Evolutionary conservation across 73 alveolate species (phyloP).

Genomic region (Tetrahymena thermophila): DNA sequence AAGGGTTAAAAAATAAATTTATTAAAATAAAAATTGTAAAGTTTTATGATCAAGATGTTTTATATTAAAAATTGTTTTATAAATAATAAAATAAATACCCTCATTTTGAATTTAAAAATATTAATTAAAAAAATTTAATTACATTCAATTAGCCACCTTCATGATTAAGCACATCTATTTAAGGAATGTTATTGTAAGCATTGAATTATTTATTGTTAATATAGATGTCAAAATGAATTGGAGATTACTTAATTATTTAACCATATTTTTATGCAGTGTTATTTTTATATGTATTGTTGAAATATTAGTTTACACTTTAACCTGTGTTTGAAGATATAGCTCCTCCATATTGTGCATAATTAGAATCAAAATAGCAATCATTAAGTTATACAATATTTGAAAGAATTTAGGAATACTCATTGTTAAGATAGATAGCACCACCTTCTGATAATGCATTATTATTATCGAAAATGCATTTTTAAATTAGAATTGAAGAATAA

Average conservation of each 20-base stretch:
- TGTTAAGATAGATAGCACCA: not conserved
- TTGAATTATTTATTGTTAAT: not conserved
- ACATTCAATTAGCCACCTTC: not conserved
- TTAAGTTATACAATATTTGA: not conserved
- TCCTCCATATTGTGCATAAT: not conserved
- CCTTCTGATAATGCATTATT: not conserved
- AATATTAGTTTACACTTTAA: not conserved
- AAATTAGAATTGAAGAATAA: not conserved
- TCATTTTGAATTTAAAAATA: too few species aligned
- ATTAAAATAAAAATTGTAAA: too few species aligned
- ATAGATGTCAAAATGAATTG: not conserved
- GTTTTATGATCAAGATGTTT: too few species aligned
- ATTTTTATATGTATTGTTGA: not conserved
- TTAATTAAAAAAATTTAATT: too few species aligned
- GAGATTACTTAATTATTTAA: not conserved
- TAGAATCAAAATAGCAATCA: not conserved
- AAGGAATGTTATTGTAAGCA: not conserved
- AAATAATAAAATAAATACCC: too few species aligned
- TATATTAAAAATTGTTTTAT: too few species aligned
- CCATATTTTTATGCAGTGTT: not conserved
- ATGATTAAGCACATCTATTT: not conserved
- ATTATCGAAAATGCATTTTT: not conserved
- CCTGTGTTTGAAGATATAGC: not conserved
- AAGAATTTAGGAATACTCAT: not conserved
- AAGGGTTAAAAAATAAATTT: too few species aligned